Evolutionary conservation across 208 protist species (phyloP).

Genomic region (Crithidia mellificae): DNA sequence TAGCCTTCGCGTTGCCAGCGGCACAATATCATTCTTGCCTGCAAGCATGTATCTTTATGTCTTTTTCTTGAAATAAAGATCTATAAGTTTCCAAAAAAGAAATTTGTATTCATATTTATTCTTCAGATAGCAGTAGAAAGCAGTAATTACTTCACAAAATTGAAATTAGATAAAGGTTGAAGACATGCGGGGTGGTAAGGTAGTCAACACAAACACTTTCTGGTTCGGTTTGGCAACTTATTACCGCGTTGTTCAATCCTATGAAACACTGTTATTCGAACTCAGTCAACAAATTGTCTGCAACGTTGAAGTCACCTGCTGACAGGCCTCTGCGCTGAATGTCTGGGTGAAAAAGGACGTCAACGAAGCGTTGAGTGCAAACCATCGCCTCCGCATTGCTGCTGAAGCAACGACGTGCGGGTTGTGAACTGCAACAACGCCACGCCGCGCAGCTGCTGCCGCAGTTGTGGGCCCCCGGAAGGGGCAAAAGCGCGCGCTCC

Average conservation of each 20-base stretch:
- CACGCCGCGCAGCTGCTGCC: background rate
- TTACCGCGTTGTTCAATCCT: background rate
- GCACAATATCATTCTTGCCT: too few species aligned
- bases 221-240: too few species aligned
- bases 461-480: conserved; percentile 1
- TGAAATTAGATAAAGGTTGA: too few species aligned
- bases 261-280: background rate
- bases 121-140: too few species aligned
- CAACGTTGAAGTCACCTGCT: background rate
- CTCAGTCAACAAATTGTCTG: conserved; percentile 1
- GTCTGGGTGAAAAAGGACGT: conserved; percentile 13
- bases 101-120: too few species aligned
- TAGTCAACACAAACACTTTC: too few species aligned
- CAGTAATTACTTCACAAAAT: too few species aligned
- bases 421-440: conserved; percentile 1
- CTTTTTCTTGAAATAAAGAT: too few species aligned
- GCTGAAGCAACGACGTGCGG: background rate
- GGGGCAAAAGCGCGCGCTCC: background rate
- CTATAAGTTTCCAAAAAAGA: too few species aligned
- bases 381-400: conserved; percentile 21
- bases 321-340: background rate
- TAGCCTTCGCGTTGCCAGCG: too few species aligned
- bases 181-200: too few species aligned
- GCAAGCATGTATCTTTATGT: too few species aligned
- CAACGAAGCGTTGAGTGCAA: conserved; percentile 15